Evolutionary conservation across 139 green algal species (phyloP), one percentile per base, ranked within the genome.

Genomic region (Micromonas pusilla): DNA sequence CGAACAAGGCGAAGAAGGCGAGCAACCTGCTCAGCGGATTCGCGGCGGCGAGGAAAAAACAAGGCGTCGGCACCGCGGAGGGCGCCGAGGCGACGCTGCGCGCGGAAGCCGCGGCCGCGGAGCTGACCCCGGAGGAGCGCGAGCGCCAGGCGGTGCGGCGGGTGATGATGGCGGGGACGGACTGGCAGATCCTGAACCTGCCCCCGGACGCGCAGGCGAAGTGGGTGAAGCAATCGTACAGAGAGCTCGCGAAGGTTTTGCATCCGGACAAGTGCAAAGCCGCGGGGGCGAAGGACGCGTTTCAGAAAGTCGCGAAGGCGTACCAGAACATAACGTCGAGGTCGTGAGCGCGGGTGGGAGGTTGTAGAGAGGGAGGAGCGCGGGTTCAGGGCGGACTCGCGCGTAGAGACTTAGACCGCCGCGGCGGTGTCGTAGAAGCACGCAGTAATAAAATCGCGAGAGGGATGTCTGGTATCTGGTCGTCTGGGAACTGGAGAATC

Each of bases 191-290:
- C 62, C 28, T 68, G 6, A 60, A 75, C 36, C 37, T 75, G n/a
- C 37, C 37, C 13, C 37, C 37, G 33, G 52, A 32, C 16, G 60
- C 72, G 26, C 30, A 78, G 33, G 38, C 37, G 52, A 70, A 67
- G 53, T 68, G 52, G 52, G 30, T 78, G 25, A 68, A 39, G 72
- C n/a, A 67, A 52, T 3, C 26, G 16, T 78, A 78, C 53, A 2
- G 52, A 28, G 52, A 70, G 28, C 52, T 78, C 33, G 72, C 72
- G 30, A 67, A 53, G n/a, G 62, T 52, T 26, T 26, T 78, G 30
- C 72, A 78, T 3, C 72, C 72, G 19, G 72, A 78, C 33, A 78
- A 78, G 53, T 78, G 72, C 52, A 30, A 37, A 3, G 30, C 30
- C 28, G 45, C 72, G 3, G 28, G 53, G 28, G 72, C 72, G 28